Conservation (phyloP, 495 filamentous ascomycete genomes). For the Diplogelasinospora grovesii region DNA sequence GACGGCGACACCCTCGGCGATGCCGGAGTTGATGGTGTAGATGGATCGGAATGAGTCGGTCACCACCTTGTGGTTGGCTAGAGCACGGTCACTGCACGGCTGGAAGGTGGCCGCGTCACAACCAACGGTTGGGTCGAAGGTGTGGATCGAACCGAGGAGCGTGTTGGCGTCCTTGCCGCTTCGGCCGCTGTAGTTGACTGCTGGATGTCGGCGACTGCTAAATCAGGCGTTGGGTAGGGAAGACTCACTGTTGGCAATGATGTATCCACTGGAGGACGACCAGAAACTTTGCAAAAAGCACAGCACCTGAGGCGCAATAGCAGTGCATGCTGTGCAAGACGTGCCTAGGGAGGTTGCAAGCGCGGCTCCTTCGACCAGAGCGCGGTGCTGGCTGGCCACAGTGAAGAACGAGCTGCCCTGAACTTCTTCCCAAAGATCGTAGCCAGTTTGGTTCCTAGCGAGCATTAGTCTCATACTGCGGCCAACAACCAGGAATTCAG, state of each 20-base stretch:
- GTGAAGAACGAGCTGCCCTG: conserved; percentile 56
- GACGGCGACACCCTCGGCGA: conserved; percentile 43
- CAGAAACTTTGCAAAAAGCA: conserved; percentile 63
- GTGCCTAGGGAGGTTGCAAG: conserved; percentile 43
- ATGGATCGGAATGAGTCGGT: conserved; percentile 57
- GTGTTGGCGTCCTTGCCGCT: conserved; percentile 58
- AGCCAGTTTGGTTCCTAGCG: conserved; percentile 49
- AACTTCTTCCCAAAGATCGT: conserved; percentile 70
- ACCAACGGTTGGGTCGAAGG: conserved; percentile 53
- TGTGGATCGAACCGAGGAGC: conserved; percentile 55
- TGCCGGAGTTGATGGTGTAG: conserved; percentile 52
- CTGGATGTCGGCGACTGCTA: not conserved
- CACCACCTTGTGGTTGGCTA: conserved; percentile 59
- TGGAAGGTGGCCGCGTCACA: conserved; percentile 55
- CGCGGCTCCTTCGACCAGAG: conserved; percentile 57
- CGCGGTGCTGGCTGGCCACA: conserved; percentile 32
- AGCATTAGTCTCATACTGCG: not conserved
- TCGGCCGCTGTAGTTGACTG: conserved; percentile 38
- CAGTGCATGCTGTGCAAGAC: conserved; percentile 41
- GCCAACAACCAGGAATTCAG: not conserved
- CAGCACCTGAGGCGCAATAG: conserved; percentile 52
- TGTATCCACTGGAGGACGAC: conserved; percentile 45
- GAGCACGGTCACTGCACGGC: conserved; percentile 54
- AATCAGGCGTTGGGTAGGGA: not conserved
- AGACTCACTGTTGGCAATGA: conserved; percentile 49